Evolutionary conservation across 1,284 basidiomycete species (phyloP), one percentile per base, ranked within the genome.

Genomic region (Ustilago nuda): DNA sequence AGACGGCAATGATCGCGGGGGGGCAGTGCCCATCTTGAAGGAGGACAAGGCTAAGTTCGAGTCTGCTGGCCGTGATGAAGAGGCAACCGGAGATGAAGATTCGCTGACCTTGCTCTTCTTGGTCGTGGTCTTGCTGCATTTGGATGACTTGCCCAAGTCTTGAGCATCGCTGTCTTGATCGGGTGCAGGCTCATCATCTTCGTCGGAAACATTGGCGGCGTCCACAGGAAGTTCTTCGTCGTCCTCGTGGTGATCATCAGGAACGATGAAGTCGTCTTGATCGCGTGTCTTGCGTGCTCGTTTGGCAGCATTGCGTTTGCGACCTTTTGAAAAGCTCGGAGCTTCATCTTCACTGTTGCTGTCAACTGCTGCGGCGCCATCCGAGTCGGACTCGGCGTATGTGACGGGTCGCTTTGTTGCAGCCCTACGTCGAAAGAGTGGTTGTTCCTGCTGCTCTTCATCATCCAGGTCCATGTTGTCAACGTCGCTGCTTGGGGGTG

Each of bases 191-290:
- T 15, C 56, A 19, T 69, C 63, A 23, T 63, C 66, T 2, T 62
- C 61, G 2, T 64, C 74, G 19, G 69, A 69, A 32, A 54, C 56
- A 39, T 63, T 65, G 27, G 51, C 71, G n/a, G 68, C 72, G 37
- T 71, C 75, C 36, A 73, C 11, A 9, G 58, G 62, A 15, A 62
- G 64, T 45, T 66, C 68, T 9, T 74, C 68, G 1, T 72, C 66
- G 30, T 72, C 73, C 2, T 66, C 62, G 4, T 75, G 65, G 56
- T 76, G 76, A 23, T 78, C 72, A 55, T 82, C 77, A 12, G 67
- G 68, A 23, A 78, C 81, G 57, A 81, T 72, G 53, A 81, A 82
- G 57, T 81, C 79, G 39, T 82, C 81, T 23, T 79, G 74, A 50
- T 81, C 79, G 17, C 57, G 56, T 15, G 72, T 36, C 32, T 56